Evolutionary conservation across 495 filamentous ascomycete genomes (phyloP), one percentile per base, ranked within the genome.

Genomic region (Pyronema domesticum): DNA sequence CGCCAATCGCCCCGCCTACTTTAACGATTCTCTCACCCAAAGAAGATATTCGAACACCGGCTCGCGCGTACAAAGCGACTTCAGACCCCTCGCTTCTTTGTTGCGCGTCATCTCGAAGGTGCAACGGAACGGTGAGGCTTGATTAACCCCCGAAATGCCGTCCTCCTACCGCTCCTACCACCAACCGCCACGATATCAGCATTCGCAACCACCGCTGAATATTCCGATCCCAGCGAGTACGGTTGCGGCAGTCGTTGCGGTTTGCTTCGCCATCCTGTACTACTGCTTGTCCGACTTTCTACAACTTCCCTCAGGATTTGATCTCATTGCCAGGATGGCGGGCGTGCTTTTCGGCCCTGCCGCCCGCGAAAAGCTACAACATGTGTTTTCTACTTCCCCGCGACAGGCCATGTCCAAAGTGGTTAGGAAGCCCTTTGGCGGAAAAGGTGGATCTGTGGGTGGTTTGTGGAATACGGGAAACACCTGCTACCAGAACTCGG

Each of bases 401-500:
- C 43, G 56, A 4, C 49, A 53, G 5, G 62, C 61, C 4, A 57
- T 46, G 9, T 57, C 53, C 10, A 10, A 58, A 1, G 55, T 59
- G 6, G 37, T 59, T 7, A 46, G 42, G 3, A 23, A 33, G 3
- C n/a, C 57, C 10, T 43, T 46, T 14, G 45, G 56, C 5, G 45
- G 19, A 9, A 56, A 46, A 5, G 62, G 44, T 3, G 51, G 53
- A 0, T 53, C 56, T 9, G 59, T 66, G 1, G 63, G 63, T 13
- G 91, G 93, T 0, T 67, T 96, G 34, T 85, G 85, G 14, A 99
- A 99, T 63, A 82, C 78, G 71, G 81, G 94, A 67, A 95, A 94
- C 62, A 94, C 86, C 0, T 99, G 93, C 68, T 99, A 91, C 64
- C 89, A 96, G 70, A 99, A 99, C 65, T 95, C 89, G 57, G 83